A percentile compares a stretch with the other conserved stretches of the same genome.
These are phyloP conservation scores for Verticillium klebahnii DNA, from an alignment of 2,329 filamentous ascomycete genomes.

Conservation along the genomic window DNA sequence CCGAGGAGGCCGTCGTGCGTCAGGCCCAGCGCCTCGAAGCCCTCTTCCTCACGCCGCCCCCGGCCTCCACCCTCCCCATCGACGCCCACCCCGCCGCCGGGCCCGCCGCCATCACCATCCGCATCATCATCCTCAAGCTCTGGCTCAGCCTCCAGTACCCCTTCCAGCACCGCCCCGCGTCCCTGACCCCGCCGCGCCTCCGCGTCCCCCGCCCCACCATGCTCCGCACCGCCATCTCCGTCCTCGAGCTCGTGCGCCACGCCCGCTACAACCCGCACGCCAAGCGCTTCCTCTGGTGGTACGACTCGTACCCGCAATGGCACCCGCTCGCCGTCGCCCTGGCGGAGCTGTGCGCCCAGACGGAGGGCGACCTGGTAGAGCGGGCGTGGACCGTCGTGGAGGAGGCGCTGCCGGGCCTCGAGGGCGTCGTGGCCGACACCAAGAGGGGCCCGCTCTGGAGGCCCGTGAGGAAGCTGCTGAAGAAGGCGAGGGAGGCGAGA, in stretches of 20 bases:
- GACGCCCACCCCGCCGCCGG: slow-evolving; percentile 24
- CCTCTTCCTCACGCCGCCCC: slow-evolving; percentile 31
- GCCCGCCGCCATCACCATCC: slow-evolving; percentile 33
- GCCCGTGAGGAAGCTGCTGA: slow-evolving; percentile 48
- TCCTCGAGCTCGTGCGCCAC: slow-evolving; percentile 34
- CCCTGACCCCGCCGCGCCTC: slow-evolving; percentile 18
- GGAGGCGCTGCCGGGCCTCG: slow-evolving; percentile 35
- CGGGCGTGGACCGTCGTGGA: slow-evolving; percentile 47
- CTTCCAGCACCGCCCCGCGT: slow-evolving; percentile 24
- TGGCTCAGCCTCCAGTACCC: slow-evolving; percentile 43
- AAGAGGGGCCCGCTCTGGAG: slow-evolving; percentile 37
- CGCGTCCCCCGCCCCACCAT: slow-evolving; percentile 34
- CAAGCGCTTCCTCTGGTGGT: slow-evolving; percentile 41
- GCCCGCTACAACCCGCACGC: background rate
- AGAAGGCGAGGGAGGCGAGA: slow-evolving; percentile 39
- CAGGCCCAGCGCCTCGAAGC: slow-evolving; percentile 33
- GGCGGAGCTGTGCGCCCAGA: slow-evolving; percentile 46
- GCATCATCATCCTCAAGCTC: slow-evolving; percentile 39
- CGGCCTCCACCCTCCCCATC: slow-evolving; percentile 15
- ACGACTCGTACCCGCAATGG: slow-evolving; percentile 49
- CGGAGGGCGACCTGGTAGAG: slow-evolving; percentile 38
- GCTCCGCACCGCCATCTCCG: slow-evolving; percentile 41
- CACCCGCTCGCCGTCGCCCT: slow-evolving; percentile 48
- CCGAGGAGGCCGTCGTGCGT: slow-evolving; percentile 34
- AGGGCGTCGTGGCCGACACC: slow-evolving; percentile 40